Evolutionary conservation across 75 land plant species (phyloP), one percentile per base, ranked within the genome.

Genomic region (Azolla pinnata): DNA sequence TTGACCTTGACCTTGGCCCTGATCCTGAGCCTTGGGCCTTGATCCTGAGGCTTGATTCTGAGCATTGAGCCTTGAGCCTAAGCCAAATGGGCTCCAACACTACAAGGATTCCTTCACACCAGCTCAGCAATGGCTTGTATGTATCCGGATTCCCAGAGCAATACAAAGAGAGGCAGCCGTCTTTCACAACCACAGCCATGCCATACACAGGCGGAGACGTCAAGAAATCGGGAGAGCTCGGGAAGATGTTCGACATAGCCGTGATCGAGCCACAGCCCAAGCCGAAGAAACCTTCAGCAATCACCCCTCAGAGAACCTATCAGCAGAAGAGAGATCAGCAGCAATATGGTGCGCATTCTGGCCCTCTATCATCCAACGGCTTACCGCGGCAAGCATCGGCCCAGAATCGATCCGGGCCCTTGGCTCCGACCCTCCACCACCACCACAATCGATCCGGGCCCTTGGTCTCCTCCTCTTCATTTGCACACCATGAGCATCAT

Each of bases 41-140:
- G n/a, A n/a, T n/a, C n/a, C n/a, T n/a, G n/a, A n/a, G n/a, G n/a
- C n/a, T n/a, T n/a, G n/a, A n/a, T n/a, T n/a, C n/a, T n/a, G n/a
- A n/a, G n/a, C n/a, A n/a, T n/a, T n/a, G n/a, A n/a, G n/a, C n/a
- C n/a, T n/a, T n/a, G n/a, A n/a, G n/a, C n/a, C n/a, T n/a, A n/a
- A n/a, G n/a, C n/a, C n/a, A n/a, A n/a, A n/a, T n/a, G n/a, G n/a
- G n/a, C n/a, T n/a, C n/a, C n/a, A n/a, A n/a, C n/a, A n/a, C n/a
- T n/a, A n/a, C n/a, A n/a, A n/a, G n/a, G n/a, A n/a, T n/a, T n/a
- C n/a, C 54, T 24, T 23, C 86, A 17, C 86, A 83, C 62, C 83
- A 83, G 77, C 86, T 83, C 56, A 79, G 83, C 77, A 83, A 83
- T 80, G 86, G 86, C n/a, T 80, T 83, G 2, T 80, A 73, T 56